Base-by-base conservation (phyloP, 2,329 filamentous ascomycete species). In the Thelonectria olida region DNA sequence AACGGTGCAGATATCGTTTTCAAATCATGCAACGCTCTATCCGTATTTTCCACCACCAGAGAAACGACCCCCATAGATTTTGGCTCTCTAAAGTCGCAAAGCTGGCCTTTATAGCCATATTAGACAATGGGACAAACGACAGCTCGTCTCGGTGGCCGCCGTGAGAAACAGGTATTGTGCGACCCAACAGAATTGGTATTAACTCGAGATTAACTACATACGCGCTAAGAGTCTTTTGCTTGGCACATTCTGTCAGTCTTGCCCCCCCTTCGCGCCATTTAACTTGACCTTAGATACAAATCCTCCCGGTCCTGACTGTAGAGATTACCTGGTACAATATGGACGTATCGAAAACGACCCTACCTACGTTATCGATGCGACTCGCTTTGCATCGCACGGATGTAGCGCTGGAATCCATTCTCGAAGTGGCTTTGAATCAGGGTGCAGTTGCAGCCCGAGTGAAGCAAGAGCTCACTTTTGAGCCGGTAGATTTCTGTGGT, bases 401-500 rank as follows among this genome's bases (percentile, higher is more conserved):
- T 45, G 31, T 62, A 62, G 10, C 48, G 49, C 8, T 49, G 19
- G 7, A 54, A 55, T 34, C 60, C 59, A 25, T 50, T 59, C 23
- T 25, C 48, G 22, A 65, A 52, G 13, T 65, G 60, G 5, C 38
- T 55, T 23, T 62, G 55, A 20, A 65, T 65, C 19, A 65, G 44
- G 15, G 42, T 27, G 52, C 59, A 60, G 23, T 62, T 55, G 56
- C 63, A 65, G 48, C 52, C 27, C 15, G 54, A 55, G 38, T 62
- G 63, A 19, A 54, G 50, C 10, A 62, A 53, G 5, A 62, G 54
- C 31, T 62, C 47, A 59, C 62, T 57, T 49, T 65, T 62, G 38
- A 62, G 55, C 3, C 51, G 44, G 15, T 60, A 28, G 7, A 65
- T 54, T 44, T 60, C 55, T 19, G 41, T 48, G 7, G 47, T 60